Evolutionary conservation across 2,329 filamentous ascomycete genomes (phyloP), one percentile per base, ranked within the genome.

Genomic region (Fusarium brevicatenulatum): DNA sequence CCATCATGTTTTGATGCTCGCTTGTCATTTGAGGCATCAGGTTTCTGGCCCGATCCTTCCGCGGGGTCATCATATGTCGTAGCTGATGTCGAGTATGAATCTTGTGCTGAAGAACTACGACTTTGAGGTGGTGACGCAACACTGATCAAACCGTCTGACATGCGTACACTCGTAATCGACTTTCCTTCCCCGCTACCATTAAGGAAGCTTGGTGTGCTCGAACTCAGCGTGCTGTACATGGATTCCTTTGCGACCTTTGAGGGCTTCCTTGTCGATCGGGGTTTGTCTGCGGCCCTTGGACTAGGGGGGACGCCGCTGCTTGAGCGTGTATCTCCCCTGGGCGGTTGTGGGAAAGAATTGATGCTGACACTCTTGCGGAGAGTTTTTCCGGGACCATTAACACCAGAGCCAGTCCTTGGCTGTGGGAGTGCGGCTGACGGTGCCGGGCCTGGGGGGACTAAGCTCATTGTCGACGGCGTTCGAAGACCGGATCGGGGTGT

Each of bases 341-440:
- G 95, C 19, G 95, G 95, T 73, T 97, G 93, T 36, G 95, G 95
- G 79, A 98, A 98, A 2, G 94, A 92, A 79, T 95, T 95, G 78
- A 98, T 97, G 86, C 95, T 98, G 78, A 97, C 92, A 2, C 93
- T 93, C 83, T 97, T 97, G 70, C 95, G 91, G 62, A 98, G 83
- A 3, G 91, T 90, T 81, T 91, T 95, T 32, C 90, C 90, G 9
- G 89, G 85, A 37, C 85, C 85, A 70, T 89, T 91, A 19, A 90
- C 83, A 40, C 85, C 85, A 13, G 90, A 86, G 10, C 86, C 82
- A 5, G 88, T 85, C 66, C 88, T 89, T 23, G 89, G 84, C 21
- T 89, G 86, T 9, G 89, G 87, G 16, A 91, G 82, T 55, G 86
- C 85, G 9, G 87, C 86, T 15, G 85, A 85, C 11, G 88, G 84